Conservation (phyloP, 495 filamentous ascomycete species). For the Acidomyces sp. region DNA sequence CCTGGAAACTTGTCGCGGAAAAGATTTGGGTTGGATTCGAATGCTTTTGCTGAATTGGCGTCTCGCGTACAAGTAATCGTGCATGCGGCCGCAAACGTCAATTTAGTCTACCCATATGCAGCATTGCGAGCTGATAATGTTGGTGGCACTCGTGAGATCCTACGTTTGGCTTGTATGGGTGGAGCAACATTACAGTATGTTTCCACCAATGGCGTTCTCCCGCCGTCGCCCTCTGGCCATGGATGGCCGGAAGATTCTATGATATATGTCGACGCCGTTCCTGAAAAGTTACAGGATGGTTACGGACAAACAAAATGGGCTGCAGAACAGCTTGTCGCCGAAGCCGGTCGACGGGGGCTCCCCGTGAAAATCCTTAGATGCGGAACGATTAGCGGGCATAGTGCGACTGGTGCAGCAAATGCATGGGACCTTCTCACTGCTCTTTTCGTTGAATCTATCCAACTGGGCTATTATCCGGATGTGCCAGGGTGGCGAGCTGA, state of each 20-base stretch:
- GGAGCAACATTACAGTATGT: slow-evolving; percentile 57
- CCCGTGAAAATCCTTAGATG: slow-evolving; percentile 64
- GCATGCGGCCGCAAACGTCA: slow-evolving; percentile 67
- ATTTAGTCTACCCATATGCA: slow-evolving; percentile 76
- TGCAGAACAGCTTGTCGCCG: slow-evolving; percentile 65
- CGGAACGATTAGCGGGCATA: slow-evolving; percentile 74
- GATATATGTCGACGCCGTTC: slow-evolving; percentile 45
- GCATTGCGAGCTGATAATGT: slow-evolving; percentile 69
- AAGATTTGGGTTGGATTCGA: slow-evolving; percentile 44
- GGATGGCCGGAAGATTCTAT: slow-evolving; percentile 49
- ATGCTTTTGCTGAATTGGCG: slow-evolving; percentile 45
- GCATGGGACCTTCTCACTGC: slow-evolving; percentile 55
- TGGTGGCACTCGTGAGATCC: slow-evolving; percentile 47
- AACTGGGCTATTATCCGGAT: slow-evolving; percentile 46
- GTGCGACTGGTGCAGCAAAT: slow-evolving; percentile 54
- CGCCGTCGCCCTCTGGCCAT: slow-evolving; percentile 34
- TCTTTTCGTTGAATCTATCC: slow-evolving; percentile 52
- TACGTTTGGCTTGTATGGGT: slow-evolving; percentile 46
- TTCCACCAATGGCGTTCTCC: slow-evolving; percentile 56
- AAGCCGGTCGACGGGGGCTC: slow-evolving; percentile 71
- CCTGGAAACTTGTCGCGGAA: slow-evolving; percentile 49
- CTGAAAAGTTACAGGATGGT: slow-evolving; percentile 50
- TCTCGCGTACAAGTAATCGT: slow-evolving; percentile 65
- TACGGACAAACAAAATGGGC: slow-evolving; percentile 90
- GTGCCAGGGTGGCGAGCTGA: slow-evolving; percentile 55